Conservation (phyloP, 345 rosid genomes). For the Angophora floribunda region DNA sequence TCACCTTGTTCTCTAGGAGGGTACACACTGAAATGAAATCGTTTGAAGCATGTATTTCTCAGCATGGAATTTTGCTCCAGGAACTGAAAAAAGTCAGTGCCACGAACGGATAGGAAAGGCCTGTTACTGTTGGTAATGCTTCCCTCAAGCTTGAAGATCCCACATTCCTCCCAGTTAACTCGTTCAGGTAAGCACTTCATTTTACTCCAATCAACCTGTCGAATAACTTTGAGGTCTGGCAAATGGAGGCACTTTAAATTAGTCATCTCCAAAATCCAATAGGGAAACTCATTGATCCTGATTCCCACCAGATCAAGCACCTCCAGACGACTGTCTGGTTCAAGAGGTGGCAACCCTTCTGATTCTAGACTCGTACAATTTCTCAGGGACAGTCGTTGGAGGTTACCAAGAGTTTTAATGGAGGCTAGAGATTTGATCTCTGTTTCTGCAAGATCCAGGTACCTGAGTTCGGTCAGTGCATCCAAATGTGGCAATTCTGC, state of each 20-base stretch:
- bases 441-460: constrained; percentile 10
- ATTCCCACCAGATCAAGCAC: constrained; percentile 20
- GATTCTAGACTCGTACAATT: constrained; percentile 1
- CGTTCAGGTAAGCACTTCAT: background rate
- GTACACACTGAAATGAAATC: background rate
- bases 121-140: background rate
- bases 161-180: constrained; percentile 1
- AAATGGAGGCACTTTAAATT: constrained; percentile 5
- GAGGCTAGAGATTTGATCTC: background rate
- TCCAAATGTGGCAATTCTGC: background rate
- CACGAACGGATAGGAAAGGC: background rate
- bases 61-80: background rate
- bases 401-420: background rate
- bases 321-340: constrained; percentile 1
- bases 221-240: background rate
- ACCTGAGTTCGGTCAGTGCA: background rate
- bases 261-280: background rate
- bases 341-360: background rate
- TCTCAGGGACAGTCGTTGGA: constrained; percentile 4
- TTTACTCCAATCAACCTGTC: constrained; percentile 3
- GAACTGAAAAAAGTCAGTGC: background rate
- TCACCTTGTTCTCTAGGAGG: background rate
- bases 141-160: background rate
- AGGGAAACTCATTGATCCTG: constrained; percentile 1
- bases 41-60: background rate